These are phyloP conservation scores for Parastagonospora avenae DNA, from an alignment of 2,329 filamentous ascomycete genomes.

Conservation along the genomic window DNA sequence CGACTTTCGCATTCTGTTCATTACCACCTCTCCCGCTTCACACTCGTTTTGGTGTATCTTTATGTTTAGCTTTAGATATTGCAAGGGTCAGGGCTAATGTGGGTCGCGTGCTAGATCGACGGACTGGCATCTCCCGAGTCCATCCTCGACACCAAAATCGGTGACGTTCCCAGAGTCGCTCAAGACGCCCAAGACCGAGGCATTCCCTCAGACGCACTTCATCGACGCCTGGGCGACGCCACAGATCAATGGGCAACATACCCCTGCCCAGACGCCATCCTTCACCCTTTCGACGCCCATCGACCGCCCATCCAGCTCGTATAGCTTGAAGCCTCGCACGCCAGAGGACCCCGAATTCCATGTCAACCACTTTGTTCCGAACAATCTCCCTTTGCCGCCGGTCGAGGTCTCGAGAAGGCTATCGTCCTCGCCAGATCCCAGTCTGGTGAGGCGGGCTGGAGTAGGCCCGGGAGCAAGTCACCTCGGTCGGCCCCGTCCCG, in stretches of 20 bases:
- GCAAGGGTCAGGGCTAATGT: slow-evolving; percentile 42
- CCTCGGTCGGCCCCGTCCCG: slow-evolving; percentile 24
- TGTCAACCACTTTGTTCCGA: slow-evolving; percentile 65
- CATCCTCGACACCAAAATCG: slow-evolving; percentile 55
- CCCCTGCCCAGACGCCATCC: slow-evolving; percentile 49
- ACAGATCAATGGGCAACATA: slow-evolving; percentile 47
- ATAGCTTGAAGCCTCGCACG: slow-evolving; percentile 40
- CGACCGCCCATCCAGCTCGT: slow-evolving; percentile 42
- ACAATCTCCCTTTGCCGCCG: slow-evolving; percentile 61
- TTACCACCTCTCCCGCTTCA: slow-evolving; percentile 9
- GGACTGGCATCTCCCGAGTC: slow-evolving; percentile 58
- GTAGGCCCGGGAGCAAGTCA: slow-evolving; percentile 15
- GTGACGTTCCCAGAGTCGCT: slow-evolving; percentile 48
- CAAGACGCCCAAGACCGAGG: slow-evolving; percentile 53
- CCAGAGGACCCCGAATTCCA: slow-evolving; percentile 57
- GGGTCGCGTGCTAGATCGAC: slow-evolving; percentile 46
- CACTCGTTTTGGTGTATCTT: not conserved
- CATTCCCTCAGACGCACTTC: slow-evolving; percentile 51
- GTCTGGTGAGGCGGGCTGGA: slow-evolving; percentile 19
- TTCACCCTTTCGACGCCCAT: slow-evolving; percentile 44
- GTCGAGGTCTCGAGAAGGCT: slow-evolving; percentile 65
- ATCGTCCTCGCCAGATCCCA: slow-evolving; percentile 61
- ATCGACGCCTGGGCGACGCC: slow-evolving; percentile 58
- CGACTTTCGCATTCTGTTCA: slow-evolving; percentile 5
- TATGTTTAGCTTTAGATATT: slow-evolving; percentile 18